Evolutionary conservation across 2,329 filamentous ascomycete genomes (phyloP), one percentile per base, ranked within the genome.

Genomic region (Penicillium aurantiogriseum): DNA sequence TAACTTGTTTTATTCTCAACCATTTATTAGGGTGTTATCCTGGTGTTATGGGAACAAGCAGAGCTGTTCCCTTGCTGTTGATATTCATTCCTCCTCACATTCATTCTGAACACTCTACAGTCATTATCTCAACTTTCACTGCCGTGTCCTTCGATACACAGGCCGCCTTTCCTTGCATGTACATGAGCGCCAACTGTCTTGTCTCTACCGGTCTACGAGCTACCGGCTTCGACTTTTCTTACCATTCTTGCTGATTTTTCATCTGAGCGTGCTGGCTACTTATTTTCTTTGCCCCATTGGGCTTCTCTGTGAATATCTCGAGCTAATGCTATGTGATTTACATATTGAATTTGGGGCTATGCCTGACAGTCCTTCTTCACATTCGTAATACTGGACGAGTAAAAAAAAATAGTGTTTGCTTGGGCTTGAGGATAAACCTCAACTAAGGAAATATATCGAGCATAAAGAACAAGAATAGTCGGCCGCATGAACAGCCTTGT

Each of bases 141-240:
- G n/a, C 19, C 17, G 21, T 21, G 35, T 36, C 29, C 48, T 52
- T 43, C 35, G 8, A 57, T 35, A 29, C 13, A 51, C 21, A 45
- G 47, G 35, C 29, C 27, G 46, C 8, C 49, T 67, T 57, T 59
- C 47, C 47, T 64, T 62, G 17, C 52, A 54, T 67, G 63, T 66
- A 65, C 35, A 65, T 66, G 58, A 66, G 53, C 55, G 51, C 59
- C 62, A 61, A 64, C 55, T 62, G 51, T 43, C 44, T 58, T 63
- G 44, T 61, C 57, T 50, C 56, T 62, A 57, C 38, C 39, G 43
- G 49, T 44, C 51, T 39, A 52, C 53, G n/a, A 46, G n/a, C 29
- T 19, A 29, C 25, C 49, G 31, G 17, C 31, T 51, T 43, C 40
- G 8, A 42, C 56, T 62, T 60, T 50, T 27, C 31, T 51, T 61